Evolutionary conservation across 768 basidiomycete genomes (phyloP).

Genomic region (Punctularia strigosozonata): DNA sequence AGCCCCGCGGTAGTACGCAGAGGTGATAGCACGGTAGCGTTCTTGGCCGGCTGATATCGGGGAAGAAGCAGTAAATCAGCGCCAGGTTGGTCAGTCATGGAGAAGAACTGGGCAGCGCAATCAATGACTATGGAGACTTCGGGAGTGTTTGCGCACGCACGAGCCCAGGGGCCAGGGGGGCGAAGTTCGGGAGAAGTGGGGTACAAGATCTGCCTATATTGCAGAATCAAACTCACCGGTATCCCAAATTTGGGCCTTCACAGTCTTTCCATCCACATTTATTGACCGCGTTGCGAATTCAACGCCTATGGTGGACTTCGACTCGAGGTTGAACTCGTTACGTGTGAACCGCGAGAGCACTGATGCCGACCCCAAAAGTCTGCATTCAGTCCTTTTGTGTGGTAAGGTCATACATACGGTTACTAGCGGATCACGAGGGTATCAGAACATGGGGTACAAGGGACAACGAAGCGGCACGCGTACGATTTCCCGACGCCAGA

Average conservation of each 20-base stretch:
- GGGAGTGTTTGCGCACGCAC: too few species aligned
- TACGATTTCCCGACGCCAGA: conserved; percentile 99
- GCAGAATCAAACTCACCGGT: conserved; percentile 65
- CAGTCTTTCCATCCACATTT: conserved; percentile 90
- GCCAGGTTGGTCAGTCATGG: conserved; percentile 1
- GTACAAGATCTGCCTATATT: too few species aligned
- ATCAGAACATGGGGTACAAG: conserved; percentile 4
- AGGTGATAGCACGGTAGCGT: conserved; percentile 94
- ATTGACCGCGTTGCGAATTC: conserved; percentile 97
- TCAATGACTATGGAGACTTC: not conserved
- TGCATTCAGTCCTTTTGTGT: not conserved
- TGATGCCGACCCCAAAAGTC: too few species aligned
- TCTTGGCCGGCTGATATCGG: conserved; percentile 74
- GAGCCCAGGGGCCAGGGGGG: too few species aligned
- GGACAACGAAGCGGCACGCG: conserved; percentile 34
- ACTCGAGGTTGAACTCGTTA: conserved; percentile 98
- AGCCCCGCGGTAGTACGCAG: conserved; percentile 98
- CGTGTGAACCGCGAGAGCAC: conserved; percentile 99
- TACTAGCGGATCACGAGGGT: conserved; percentile 25
- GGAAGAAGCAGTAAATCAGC: conserved; percentile 4
- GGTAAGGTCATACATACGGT: conserved; percentile 34
- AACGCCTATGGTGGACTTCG: conserved; percentile 98
- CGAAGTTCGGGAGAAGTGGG: too few species aligned
- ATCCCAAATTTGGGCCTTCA: conserved; percentile 99
- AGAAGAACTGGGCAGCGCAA: not conserved